A percentile compares a stretch with the other conserved stretches of the same genome.
Evolutionary conservation across 306 rosid genomes (phyloP).

Genomic region (Castanea sativa): DNA sequence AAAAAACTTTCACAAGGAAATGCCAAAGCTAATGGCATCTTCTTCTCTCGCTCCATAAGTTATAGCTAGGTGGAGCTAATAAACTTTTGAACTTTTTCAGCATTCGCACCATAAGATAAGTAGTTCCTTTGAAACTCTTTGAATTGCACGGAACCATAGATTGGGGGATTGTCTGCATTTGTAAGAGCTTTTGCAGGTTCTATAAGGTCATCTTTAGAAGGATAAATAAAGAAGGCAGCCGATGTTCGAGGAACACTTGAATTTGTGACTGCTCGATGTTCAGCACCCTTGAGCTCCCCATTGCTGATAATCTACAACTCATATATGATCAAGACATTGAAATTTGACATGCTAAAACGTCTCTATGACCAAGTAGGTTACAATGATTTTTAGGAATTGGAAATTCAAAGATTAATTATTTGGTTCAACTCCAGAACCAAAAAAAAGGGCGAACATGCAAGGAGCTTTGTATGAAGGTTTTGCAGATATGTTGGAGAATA

Average conservation of each 20-base stretch:
- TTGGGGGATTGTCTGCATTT: conserved; percentile 30
- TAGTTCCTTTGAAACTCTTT: conserved; percentile 39
- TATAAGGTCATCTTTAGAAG: conserved; percentile 43
- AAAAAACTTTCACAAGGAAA: not conserved
- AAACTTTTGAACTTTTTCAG: conserved; percentile 34
- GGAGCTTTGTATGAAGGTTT: too few relatives aligned
- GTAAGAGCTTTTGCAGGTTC: conserved; percentile 48
- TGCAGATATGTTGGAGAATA: too few relatives aligned
- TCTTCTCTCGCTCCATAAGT: not conserved
- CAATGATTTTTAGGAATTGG: too few relatives aligned
- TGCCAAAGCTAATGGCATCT: not conserved
- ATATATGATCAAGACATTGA: too few relatives aligned
- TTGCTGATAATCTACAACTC: conserved; percentile 40
- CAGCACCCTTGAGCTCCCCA: conserved; percentile 58
- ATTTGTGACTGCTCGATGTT: conserved; percentile 67
- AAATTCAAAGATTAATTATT: too few relatives aligned
- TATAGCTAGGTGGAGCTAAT: not conserved
- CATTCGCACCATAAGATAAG: conserved; percentile 27
- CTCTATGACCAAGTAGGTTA: too few relatives aligned
- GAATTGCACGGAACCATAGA: conserved; percentile 39
- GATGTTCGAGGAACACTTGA: conserved; percentile 47
- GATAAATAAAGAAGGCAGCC: conserved; percentile 49
- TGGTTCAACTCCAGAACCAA: too few relatives aligned
- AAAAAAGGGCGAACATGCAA: too few relatives aligned
- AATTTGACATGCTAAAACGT: too few relatives aligned